Base-by-base conservation (phyloP, 129 eudicot species). In the Chrysanthemum seticuspe region DNA sequence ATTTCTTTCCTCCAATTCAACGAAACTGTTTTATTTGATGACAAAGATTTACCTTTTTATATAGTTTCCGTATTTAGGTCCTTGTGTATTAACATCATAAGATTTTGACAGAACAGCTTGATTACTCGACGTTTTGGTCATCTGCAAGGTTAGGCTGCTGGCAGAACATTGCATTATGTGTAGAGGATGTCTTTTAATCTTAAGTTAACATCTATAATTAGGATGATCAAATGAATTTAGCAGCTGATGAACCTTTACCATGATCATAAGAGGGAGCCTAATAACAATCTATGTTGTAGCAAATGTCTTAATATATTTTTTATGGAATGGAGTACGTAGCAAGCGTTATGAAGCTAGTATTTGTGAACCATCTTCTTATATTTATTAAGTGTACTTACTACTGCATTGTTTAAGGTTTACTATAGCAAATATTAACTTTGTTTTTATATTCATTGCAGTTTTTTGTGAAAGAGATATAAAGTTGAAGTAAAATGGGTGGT, bases 401-500 rank as follows among this genome's bases (percentile, higher is more conserved):
- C 47, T 40, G 47, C 47, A 40, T 40, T 40, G 47, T 40, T 6
- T 40, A 40, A 40, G 47, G 47, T 40, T 40, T 40, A 40, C 47
- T 40, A 1, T 6, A 40, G 47, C 47, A 2, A 40, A 2, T 8
- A 40, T 36, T 64, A 74, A 51, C 71, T 19, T 64, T 12, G 13
- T 29, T 64, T 64, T 55, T 64, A 55, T 65, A 56, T 44, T 27
- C 10, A 29, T 71, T 57, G 64, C 85, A 74, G 82, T 68, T 77
- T 29, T 63, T 50, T 62, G 57, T 76, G 44, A 79, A 65, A 55
- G 27, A 62, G 31, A n/a, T 40, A 54, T 74, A 27, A 50, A 68
- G 64, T 71, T 61, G 63, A 76, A 83, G 84, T 65, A 87, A 67
- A 81, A 90, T 90, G 96, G 85, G 76, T 15, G 89, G 84, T 49